These are phyloP conservation scores for Calonectria honghensis DNA, from an alignment of 2,329 filamentous ascomycete genomes.

Conservation along the genomic window DNA sequence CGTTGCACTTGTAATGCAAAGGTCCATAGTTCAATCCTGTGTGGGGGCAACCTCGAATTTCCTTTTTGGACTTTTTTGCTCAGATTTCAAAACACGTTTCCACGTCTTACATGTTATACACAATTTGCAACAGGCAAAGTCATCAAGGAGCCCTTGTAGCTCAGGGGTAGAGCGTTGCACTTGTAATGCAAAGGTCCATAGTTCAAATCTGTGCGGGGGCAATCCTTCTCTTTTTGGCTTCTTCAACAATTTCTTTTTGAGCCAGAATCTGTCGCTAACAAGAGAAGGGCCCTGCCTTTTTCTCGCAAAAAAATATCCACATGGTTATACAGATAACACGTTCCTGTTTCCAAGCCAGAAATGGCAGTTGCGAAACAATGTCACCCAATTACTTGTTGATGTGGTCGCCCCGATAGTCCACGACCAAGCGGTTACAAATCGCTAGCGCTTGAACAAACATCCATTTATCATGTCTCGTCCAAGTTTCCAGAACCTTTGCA, in stretches of 20 bases:
- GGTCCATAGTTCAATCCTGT: slow-evolving; percentile 26
- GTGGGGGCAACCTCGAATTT: slow-evolving; percentile 7
- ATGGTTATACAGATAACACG: not conserved
- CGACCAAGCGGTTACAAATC: not conserved
- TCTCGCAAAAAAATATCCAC: not conserved
- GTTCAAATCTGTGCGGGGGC: slow-evolving; percentile 28
- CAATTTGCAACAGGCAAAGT: not conserved
- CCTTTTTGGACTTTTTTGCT: slow-evolving; percentile 9
- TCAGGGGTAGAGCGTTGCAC: slow-evolving; percentile 28
- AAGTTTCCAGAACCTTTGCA: slow-evolving; percentile 23
- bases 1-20: slow-evolving; percentile 29
- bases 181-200: slow-evolving; percentile 30
- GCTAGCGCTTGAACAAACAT: slow-evolving; percentile 7
- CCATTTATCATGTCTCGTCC: slow-evolving; percentile 2
- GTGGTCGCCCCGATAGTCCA: not conserved
- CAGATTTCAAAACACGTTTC: slow-evolving; percentile 4
- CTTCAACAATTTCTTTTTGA: not conserved
- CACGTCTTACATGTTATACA: slow-evolving; percentile 10
- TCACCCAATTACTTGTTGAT: not conserved
- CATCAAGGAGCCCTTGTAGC: slow-evolving; percentile 25
- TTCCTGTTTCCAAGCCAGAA: not conserved
- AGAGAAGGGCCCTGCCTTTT: not conserved
- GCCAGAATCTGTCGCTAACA: too few species aligned
- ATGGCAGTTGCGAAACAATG: not conserved
- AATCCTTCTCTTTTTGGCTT: slow-evolving; percentile 9